Evolutionary conservation across 306 rosid genomes (phyloP).

Genomic region (Lathyrus oleraceus): DNA sequence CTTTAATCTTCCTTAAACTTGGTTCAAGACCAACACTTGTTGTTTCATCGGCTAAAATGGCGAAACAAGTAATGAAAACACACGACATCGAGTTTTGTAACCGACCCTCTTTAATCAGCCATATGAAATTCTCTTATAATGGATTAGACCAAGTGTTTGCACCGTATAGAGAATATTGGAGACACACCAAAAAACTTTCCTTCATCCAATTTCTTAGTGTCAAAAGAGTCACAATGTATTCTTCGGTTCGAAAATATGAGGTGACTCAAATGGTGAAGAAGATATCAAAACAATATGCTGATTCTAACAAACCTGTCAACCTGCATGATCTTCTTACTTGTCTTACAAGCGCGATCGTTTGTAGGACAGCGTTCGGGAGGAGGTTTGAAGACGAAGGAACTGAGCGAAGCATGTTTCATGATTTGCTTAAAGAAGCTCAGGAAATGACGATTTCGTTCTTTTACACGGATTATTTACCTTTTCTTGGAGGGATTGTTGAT

Average conservation of each 20-base stretch:
- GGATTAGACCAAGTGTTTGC: conserved; percentile 26
- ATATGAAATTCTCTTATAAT: conserved; percentile 24
- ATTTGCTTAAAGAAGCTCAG: neutral
- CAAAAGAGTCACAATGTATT: conserved; percentile 15
- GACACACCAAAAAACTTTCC: conserved; percentile 27
- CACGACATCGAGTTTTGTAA: conserved; percentile 20
- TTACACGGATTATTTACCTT: conserved; percentile 24
- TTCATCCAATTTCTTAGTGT: conserved; percentile 13
- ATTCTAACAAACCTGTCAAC: neutral
- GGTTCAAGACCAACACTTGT: conserved; percentile 28
- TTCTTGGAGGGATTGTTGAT: conserved; percentile 17
- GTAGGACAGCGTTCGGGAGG: conserved; percentile 19
- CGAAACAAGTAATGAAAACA: conserved; percentile 21
- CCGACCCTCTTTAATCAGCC: neutral
- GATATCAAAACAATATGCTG: neutral
- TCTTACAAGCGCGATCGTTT: neutral
- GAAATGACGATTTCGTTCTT: neutral
- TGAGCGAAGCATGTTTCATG: conserved; percentile 24
- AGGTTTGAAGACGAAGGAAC: conserved; percentile 27
- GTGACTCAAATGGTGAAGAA: conserved; percentile 1
- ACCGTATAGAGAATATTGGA: conserved; percentile 24
- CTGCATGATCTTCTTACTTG: neutral
- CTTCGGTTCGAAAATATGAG: conserved; percentile 5
- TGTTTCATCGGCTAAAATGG: conserved; percentile 33
- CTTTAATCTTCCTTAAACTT: conserved; percentile 29